Conservation (phyloP, 441 rosid species). For the Syzygium malaccense region DNA sequence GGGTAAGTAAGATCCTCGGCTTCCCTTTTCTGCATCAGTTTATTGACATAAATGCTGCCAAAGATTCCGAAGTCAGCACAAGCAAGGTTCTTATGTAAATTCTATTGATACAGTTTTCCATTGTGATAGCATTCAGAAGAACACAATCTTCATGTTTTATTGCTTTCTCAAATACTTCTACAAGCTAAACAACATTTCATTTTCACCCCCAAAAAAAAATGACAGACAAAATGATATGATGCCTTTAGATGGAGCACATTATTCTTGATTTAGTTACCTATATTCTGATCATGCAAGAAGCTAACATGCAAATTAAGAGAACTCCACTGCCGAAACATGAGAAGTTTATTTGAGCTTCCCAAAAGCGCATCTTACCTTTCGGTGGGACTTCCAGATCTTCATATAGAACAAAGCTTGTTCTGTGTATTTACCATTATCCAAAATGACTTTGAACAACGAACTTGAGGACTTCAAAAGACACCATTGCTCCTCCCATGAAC, state of each 20-base stretch:
- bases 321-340: neutral
- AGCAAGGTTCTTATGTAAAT: no score
- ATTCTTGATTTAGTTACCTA: neutral
- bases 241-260: neutral
- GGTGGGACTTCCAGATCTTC: slow-evolving; percentile 80
- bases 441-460: slow-evolving; percentile 2
- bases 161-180: no score
- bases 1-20: neutral
- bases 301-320: neutral
- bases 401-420: slow-evolving; percentile 68
- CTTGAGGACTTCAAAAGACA: slow-evolving; percentile 40
- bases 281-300: neutral
- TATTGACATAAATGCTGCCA: no score
- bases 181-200: no score
- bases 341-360: neutral
- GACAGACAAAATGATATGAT: neutral
- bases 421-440: neutral
- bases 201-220: no score
- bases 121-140: no score
- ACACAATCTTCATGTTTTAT: no score
- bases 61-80: no score
- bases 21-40: neutral
- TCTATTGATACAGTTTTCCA: no score
- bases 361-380: slow-evolving; percentile 44
- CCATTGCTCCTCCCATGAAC: slow-evolving; percentile 81